Evolutionary conservation across 106 monocot species (phyloP).

Genomic region (Dactylorhiza incarnata): DNA sequence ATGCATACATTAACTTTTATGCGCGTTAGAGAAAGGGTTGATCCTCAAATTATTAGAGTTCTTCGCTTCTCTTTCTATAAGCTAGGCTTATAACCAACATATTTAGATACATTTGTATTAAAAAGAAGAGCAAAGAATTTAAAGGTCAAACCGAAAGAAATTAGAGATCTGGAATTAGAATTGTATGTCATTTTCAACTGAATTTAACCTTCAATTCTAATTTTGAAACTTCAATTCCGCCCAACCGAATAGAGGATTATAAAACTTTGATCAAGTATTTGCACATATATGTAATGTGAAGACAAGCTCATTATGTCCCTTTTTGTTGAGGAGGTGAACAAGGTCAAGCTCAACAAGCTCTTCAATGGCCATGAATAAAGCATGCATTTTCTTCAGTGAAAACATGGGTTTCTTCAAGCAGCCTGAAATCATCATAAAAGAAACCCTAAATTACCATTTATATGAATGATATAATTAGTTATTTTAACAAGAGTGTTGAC

Average conservation of each 20-base stretch:
- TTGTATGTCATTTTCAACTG: too few relatives aligned
- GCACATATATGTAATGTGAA: too few relatives aligned
- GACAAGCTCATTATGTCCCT: too few relatives aligned
- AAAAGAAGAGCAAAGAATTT: neutral
- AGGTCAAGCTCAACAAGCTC: constrained; percentile 24
- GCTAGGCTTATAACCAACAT: neutral
- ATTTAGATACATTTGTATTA: neutral
- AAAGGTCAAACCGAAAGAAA: neutral
- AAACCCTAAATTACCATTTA: neutral
- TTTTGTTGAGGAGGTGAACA: neutral
- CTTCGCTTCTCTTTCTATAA: neutral
- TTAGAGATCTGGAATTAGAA: too few relatives aligned
- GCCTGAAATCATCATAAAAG: constrained; percentile 17
- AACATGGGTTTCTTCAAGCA: constrained; percentile 66
- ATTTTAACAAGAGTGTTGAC: too few relatives aligned
- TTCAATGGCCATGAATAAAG: constrained; percentile 71
- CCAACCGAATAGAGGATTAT: too few relatives aligned
- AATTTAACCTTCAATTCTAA: too few relatives aligned
- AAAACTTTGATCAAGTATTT: too few relatives aligned
- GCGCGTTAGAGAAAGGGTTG: neutral
- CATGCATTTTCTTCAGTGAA: constrained; percentile 73
- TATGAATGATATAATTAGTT: neutral
- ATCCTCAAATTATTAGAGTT: neutral
- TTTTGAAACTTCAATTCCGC: too few relatives aligned
- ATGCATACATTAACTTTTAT: too few relatives aligned